These are phyloP conservation scores for Gossypium thurberi DNA, from an alignment of 345 rosid species.

Conservation along the genomic window DNA sequence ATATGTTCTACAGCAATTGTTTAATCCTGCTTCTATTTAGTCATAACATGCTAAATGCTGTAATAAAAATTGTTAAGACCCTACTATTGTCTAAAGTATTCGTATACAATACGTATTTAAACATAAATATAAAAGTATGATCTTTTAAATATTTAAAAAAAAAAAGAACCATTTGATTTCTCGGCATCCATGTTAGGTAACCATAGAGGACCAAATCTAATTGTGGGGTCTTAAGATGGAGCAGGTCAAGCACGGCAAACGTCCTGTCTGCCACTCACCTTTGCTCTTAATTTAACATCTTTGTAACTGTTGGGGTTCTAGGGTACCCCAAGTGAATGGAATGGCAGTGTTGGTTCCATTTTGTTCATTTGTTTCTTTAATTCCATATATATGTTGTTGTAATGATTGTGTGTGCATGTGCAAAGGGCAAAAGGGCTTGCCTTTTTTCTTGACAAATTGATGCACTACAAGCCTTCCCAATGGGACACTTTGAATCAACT, in stretches of 20 bases:
- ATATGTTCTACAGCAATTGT: not conserved
- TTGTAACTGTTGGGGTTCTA: not conserved
- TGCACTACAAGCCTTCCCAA: not conserved
- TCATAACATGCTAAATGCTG: not conserved
- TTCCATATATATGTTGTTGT: conserved; percentile 52
- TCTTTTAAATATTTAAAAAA: not conserved
- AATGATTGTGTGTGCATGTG: conserved; percentile 29
- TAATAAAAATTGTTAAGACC: not conserved
- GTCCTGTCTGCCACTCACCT: conserved; percentile 10
- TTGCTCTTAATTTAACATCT: not conserved
- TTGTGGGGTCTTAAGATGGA: conserved; percentile 9
- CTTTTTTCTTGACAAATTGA: not conserved
- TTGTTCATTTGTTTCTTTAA: conserved; percentile 7
- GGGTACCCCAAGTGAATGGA: not conserved
- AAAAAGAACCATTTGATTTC: not conserved
- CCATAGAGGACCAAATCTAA: not conserved
- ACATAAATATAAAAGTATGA: not conserved
- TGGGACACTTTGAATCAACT: not conserved
- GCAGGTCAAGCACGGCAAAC: conserved; percentile 11
- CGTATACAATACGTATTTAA: not conserved
- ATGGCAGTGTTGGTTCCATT: not conserved
- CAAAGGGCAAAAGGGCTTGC: not conserved
- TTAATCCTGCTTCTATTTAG: not conserved
- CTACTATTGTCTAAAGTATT: not conserved
- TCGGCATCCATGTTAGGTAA: not conserved